Evolutionary conservation across 148 eudicot genomes (phyloP), one percentile per base, ranked within the genome.

Genomic region (Persicaria maculosa): DNA sequence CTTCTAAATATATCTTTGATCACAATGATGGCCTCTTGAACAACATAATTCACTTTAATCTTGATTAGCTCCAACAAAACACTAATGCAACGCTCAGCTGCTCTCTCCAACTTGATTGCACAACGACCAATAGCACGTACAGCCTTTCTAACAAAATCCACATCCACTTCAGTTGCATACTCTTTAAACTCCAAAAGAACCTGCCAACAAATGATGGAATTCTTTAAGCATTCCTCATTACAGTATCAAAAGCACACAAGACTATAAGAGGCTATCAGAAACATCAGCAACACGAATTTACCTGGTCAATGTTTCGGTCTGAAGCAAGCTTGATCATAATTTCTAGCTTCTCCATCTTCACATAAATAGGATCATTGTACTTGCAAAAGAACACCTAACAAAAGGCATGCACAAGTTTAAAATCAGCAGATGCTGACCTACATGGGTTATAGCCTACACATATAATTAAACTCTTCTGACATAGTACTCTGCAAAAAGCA

Each of bases 301-400:
- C 98, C 86, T 94, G 98, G 83, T 92, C 99, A 71, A 92, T 90
- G 78, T 95, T 95, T 46, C 97, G 79, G 91, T 95, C 99, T 77
- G 99, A 95, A 85, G 99, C 96, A 78, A 95, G 94, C 83, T 95
- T 95, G 85, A 95, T 95, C 98, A 94, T 94, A 78, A 91, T 94
- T 81, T 94, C 97, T 70, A 94, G 84, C 85, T 94, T 94, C 74
- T 94, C 98, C 98, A 94, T 94, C 86, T 94, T 94, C 80, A 94
- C 98, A 85, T 94, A 92, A 47, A 94, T 94, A 47, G 98, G 98
- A 82, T 94, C 98, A 80, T 94, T 94, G 80, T 95, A 95, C 85
- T 95, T 95, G 90, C 98, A 95, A 77, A 95, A 95, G 78, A 95
- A 95, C 45, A 95, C 98, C 98, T 95, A 78, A 46, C 65, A 78